Percentiles rank a stretch among this genome's conserved stretches.
Conservation (phyloP, 2,329 filamentous ascomycete genomes). For the Raffaelea arxii region DNA sequence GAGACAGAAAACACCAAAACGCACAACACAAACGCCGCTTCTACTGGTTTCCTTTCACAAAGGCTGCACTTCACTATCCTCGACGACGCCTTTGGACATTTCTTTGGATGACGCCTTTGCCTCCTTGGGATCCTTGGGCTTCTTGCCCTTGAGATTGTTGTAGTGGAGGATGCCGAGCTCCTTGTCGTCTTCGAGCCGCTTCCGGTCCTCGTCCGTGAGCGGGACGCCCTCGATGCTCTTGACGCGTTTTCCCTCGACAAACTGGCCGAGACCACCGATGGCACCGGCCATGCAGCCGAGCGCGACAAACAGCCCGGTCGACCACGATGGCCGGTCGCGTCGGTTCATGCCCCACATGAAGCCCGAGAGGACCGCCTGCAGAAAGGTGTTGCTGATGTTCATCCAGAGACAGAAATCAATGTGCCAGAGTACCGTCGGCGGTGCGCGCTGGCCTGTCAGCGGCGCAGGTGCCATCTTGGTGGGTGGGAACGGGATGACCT, state of each 20-base stretch:
- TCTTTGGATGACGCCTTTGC: slow-evolving; percentile 17
- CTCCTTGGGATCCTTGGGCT: slow-evolving; percentile 30
- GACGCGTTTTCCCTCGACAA: slow-evolving; percentile 60
- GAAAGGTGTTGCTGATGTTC: slow-evolving; percentile 68
- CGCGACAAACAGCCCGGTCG: slow-evolving; percentile 69
- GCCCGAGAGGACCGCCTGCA: slow-evolving; percentile 62
- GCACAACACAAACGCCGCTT: not conserved
- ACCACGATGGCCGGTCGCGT: slow-evolving; percentile 66
- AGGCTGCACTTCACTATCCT: not conserved
- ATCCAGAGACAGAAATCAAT: slow-evolving; percentile 72
- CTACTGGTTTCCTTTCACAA: not conserved
- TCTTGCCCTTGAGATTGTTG: slow-evolving; percentile 45
- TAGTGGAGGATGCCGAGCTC: slow-evolving; percentile 49
- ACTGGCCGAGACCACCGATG: slow-evolving; percentile 59
- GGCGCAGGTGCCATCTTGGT: slow-evolving; percentile 55
- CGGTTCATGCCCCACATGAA: slow-evolving; percentile 80
- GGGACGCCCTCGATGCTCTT: slow-evolving; percentile 64
- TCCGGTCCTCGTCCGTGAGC: slow-evolving; percentile 44
- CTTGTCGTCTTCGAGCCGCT: slow-evolving; percentile 39
- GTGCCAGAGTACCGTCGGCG: slow-evolving; percentile 61
- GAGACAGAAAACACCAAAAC: not conserved
- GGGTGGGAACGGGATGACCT: slow-evolving; percentile 52
- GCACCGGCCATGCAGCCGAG: slow-evolving; percentile 62
- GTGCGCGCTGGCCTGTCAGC: slow-evolving; percentile 61
- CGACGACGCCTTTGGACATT: not conserved